Percentiles rank a stretch among this genome's conserved stretches.
Conservation (phyloP, 1,284 basidiomycete species). For the Moesziomyces sp. region DNA sequence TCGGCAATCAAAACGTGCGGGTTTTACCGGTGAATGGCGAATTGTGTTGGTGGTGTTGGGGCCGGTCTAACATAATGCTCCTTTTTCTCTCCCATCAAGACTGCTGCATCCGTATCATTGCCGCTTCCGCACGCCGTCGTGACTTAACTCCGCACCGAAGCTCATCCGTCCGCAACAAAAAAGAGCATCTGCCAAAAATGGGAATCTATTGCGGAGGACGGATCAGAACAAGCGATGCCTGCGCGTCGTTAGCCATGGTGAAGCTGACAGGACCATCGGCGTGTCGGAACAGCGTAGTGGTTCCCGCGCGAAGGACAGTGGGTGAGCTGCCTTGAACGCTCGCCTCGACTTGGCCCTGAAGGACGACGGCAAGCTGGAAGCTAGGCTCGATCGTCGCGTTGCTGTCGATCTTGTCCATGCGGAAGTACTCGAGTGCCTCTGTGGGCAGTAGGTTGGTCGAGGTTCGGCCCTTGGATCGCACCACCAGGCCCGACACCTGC, state of each 20-base stretch:
- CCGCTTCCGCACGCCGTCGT: no score
- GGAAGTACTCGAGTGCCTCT: conserved; percentile 25
- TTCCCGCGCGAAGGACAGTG: conserved; percentile 15
- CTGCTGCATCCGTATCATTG: no score
- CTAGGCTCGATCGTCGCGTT: conserved; percentile 9
- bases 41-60: no score
- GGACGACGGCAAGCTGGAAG: conserved; percentile 37
- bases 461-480: neutral
- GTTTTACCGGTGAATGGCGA: no score
- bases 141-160: no score
- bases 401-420: conserved; percentile 25
- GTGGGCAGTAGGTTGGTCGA: conserved; percentile 17
- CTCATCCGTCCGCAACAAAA: no score
- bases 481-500: conserved; percentile 14
- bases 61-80: no score
- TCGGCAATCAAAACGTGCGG: no score
- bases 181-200: no score
- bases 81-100: no score
- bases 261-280: conserved; percentile 21
- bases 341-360: conserved; percentile 17
- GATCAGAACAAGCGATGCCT: conserved; percentile 14
- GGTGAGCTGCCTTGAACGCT: neutral
- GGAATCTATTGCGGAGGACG: conserved; percentile 12
- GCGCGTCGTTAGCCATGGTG: conserved; percentile 1
- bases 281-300: conserved; percentile 20